A percentile compares a stretch with the other conserved stretches of the same genome.
Conservation (phyloP, 2,329 filamentous ascomycete genomes). For the Calonectria hongkongensis region DNA sequence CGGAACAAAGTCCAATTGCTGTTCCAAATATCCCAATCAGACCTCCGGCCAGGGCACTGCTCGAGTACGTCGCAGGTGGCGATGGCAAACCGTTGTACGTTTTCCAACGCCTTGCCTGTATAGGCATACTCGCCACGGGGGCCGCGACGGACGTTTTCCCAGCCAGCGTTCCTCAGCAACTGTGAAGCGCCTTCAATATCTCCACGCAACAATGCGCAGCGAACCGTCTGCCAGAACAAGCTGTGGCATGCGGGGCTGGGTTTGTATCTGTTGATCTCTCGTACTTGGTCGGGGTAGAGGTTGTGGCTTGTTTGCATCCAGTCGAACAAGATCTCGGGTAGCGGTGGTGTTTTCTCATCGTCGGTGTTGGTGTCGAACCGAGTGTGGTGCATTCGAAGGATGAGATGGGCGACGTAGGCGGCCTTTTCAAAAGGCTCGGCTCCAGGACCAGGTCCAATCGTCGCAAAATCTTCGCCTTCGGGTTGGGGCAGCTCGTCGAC, state of each 20-base stretch:
- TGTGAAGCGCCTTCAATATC: constrained; percentile 80
- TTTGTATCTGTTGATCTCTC: constrained; percentile 76
- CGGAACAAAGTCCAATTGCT: constrained; percentile 91
- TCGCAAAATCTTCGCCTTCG: constrained; percentile 73
- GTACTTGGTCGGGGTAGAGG: constrained; percentile 80
- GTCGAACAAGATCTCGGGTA: constrained; percentile 86
- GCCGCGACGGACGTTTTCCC: constrained; percentile 84
- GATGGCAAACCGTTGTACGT: constrained; percentile 83
- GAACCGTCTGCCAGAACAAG: constrained; percentile 91
- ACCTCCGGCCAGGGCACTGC: constrained; percentile 80
- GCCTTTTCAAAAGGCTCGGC: constrained; percentile 83
- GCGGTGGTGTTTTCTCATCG: constrained; percentile 68
- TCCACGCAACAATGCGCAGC: constrained; percentile 83
- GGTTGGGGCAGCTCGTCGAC: constrained; percentile 68
- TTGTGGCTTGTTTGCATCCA: constrained; percentile 89
- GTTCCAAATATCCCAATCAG: constrained; percentile 89
- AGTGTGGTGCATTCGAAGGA: constrained; percentile 86
- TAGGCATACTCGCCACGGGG: constrained; percentile 81
- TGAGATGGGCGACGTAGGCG: constrained; percentile 83
- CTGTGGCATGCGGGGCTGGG: constrained; percentile 85
- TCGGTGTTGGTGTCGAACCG: constrained; percentile 64
- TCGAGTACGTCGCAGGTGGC: constrained; percentile 82
- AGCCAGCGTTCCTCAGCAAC: constrained; percentile 84
- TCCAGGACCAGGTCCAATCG: constrained; percentile 79
- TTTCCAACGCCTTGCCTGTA: constrained; percentile 83